These are phyloP conservation scores for Hamigera avellanea DNA, from an alignment of 495 filamentous ascomycete genomes.

Conservation along the genomic window DNA sequence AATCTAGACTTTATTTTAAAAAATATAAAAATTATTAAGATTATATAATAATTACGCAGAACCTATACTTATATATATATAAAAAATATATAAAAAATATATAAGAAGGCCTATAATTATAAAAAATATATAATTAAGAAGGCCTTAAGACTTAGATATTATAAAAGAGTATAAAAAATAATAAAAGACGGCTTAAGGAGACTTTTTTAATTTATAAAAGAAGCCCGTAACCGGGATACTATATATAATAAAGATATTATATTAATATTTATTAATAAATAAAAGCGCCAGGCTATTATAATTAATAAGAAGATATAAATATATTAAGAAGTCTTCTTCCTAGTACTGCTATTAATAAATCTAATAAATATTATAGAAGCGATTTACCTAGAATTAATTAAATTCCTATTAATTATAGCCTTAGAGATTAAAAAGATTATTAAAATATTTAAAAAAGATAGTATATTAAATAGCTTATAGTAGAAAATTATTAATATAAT, in stretches of 20 bases:
- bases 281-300: conserved; percentile 1
- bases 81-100: background rate
- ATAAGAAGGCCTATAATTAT: background rate
- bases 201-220: conserved; percentile 6
- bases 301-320: conserved; percentile 6
- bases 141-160: background rate
- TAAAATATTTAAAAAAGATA: conserved; percentile 10
- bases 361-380: conserved; percentile 10
- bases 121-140: conserved; percentile 3
- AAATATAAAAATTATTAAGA: conserved; percentile 4
- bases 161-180: background rate
- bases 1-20: conserved; percentile 4
- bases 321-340: conserved; percentile 15
- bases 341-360: conserved; percentile 6
- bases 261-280: conserved; percentile 1
- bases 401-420: conserved; percentile 8
- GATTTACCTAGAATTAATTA: conserved; percentile 6
- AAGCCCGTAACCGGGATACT: conserved; percentile 2
- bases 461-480: conserved; percentile 12
- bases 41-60: background rate
- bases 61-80: background rate
- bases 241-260: conserved; percentile 1
- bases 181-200: conserved; percentile 2
- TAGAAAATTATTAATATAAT: conserved; percentile 3
- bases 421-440: conserved; percentile 12